phyloP scores from a whole-genome alignment of 1,139 yeast species.

The Blastobotrys capitulatus region DNA sequence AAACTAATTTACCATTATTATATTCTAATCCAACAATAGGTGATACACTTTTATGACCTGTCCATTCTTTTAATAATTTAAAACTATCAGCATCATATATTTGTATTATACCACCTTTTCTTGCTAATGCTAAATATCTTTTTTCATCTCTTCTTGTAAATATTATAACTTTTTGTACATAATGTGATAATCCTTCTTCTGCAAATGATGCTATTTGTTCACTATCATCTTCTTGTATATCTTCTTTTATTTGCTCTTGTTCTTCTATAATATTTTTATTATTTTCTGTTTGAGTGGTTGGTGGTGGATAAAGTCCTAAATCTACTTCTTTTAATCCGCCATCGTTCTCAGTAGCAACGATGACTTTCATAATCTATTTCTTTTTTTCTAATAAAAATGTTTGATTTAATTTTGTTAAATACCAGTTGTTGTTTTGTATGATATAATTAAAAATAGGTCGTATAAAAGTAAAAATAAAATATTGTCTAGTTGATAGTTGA shows the following conservation, averaged over 20 bases:
- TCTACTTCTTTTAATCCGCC: constrained; percentile 23
- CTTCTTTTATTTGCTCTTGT: not conserved
- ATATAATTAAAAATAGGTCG: too few relatives aligned
- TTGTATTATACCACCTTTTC: constrained; percentile 33
- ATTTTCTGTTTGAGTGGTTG: not conserved
- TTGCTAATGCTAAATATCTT: constrained; percentile 29
- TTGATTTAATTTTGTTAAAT: not conserved
- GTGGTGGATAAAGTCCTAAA: not conserved
- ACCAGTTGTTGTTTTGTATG: too few relatives aligned
- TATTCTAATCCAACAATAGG: constrained; percentile 34
- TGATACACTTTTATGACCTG: constrained; percentile 28
- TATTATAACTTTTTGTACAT: constrained; percentile 29
- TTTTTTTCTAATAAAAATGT: not conserved
- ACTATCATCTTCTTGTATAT: too few relatives aligned
- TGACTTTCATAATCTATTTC: constrained; percentile 22
- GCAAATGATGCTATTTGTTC: constrained; percentile 21
- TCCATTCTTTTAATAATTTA: constrained; percentile 34
- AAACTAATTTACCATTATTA: constrained; percentile 34
- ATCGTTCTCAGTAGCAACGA: constrained; percentile 28
- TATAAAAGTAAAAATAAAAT: too few relatives aligned
- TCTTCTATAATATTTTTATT: not conserved
- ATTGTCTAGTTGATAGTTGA: too few relatives aligned
- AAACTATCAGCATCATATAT: constrained; percentile 27
- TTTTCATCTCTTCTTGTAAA: constrained; percentile 18
- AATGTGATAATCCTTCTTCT: constrained; percentile 25